phyloP scores from a whole-genome alignment of 371 early-diverging fungal genomes.

The Mucor plumbeus region DNA sequence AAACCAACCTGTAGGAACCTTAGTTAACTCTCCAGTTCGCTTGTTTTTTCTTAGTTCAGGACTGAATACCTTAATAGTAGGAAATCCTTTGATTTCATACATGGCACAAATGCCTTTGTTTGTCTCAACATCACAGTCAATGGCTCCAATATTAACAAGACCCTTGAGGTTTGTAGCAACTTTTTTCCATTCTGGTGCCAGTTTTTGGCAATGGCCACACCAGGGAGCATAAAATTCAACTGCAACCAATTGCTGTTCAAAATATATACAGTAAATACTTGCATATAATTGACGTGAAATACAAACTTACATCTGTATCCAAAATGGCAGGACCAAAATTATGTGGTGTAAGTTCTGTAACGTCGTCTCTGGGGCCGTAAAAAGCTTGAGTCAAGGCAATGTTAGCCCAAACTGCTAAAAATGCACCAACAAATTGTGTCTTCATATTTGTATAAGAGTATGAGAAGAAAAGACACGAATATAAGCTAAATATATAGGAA shows the following conservation, averaged over 20 bases:
- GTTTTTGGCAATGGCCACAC: constrained; percentile 93
- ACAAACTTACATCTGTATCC: constrained; percentile 62
- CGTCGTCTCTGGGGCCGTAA: constrained; percentile 62
- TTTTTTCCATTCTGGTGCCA: constrained; percentile 87
- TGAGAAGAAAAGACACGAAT: not conserved
- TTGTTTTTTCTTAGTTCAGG: constrained; percentile 49
- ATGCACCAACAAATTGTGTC: constrained; percentile 13
- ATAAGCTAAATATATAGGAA: not conserved
- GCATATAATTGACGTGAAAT: not conserved
- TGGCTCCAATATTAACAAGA: constrained; percentile 81
- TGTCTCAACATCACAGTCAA: constrained; percentile 87
- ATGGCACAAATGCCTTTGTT: constrained; percentile 78
- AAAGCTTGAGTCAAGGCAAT: constrained; percentile 39
- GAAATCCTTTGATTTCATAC: constrained; percentile 89
- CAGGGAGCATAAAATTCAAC: constrained; percentile 94
- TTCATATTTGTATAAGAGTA: constrained; percentile 17
- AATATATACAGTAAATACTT: not conserved
- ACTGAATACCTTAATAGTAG: constrained; percentile 90
- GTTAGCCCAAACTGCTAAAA: constrained; percentile 26
- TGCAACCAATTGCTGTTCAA: constrained; percentile 70
- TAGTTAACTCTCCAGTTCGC: constrained; percentile 54
- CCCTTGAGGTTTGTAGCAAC: constrained; percentile 84
- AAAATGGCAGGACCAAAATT: constrained; percentile 76
- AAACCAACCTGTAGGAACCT: constrained; percentile 53
- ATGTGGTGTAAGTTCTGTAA: constrained; percentile 59